Evolutionary conservation across 2,329 filamentous ascomycete species (phyloP), one percentile per base, ranked within the genome.

Genomic region (Scedosporium apiospermum): DNA sequence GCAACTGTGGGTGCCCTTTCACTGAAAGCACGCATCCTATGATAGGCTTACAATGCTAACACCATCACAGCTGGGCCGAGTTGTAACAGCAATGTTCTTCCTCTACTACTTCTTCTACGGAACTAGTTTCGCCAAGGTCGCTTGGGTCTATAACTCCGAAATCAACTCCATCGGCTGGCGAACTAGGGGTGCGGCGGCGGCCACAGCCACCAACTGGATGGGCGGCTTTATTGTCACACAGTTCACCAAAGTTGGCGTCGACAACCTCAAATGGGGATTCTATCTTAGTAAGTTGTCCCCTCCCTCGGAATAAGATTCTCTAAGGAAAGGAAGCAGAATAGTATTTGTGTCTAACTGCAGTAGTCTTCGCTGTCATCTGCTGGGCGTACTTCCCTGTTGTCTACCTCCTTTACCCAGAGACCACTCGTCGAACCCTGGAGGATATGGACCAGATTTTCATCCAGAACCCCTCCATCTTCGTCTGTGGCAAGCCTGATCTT

Each of bases 381-480:
- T 73, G 70, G 67, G 66, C 68, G 16, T 75, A 71, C 63, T 68
- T 74, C 38, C 74, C 74, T 12, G 65, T 76, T 46, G 76, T 80
- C 4, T 82, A 78, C 67, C 73, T 79, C 63, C 73, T 83, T 55
- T 81, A 82, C 62, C 79, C 78, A 0, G 80, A 82, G 66, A 82
- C 80, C 1, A 69, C 75, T 5, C 71, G 77, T 57, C 72, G 75
- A 9, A 76, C 78, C 0, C 71, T 82, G 6, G 79, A 82, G 66
- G 78, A 81, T 55, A 80, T 81, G 68, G 78, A 81, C 64, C 70
- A 76, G 62, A 76, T 77, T 49, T 77, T 76, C 64, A 70, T 71
- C 42, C 67, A 68, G 41, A 68, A 71, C 51, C 69, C 69, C 1
- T 67, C 66, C 14, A 51, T 71, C 14, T 66, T 76, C 41, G 74